Percentiles rank a stretch among this genome's conserved stretches.
These are phyloP conservation scores for Arthrobotrys sphaeroides DNA, from an alignment of 2,329 filamentous ascomycete species.

Conservation along the genomic window DNA sequence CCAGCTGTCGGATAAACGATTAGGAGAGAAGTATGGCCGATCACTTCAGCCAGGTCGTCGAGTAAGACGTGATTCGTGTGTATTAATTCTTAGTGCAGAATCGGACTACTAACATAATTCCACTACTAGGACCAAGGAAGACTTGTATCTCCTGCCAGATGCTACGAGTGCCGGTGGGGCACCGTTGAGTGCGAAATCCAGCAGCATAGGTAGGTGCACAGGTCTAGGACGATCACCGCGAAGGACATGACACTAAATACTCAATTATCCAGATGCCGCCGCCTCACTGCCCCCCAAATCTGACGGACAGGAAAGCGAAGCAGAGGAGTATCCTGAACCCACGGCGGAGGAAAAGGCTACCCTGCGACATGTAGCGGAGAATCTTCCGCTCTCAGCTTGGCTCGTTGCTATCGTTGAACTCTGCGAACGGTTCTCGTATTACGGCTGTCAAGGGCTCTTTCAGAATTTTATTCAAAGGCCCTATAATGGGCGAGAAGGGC, in stretches of 20 bases:
- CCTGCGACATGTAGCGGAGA: conserved; percentile 67
- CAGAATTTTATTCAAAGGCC: conserved; percentile 60
- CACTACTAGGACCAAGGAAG: conserved; percentile 10
- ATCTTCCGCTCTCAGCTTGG: conserved; percentile 68
- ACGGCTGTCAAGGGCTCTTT: conserved; percentile 67
- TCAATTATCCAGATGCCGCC: neutral
- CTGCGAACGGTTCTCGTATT: conserved; percentile 70
- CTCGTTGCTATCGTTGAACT: conserved; percentile 69
- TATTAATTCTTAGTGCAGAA: neutral
- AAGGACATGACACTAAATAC: neutral
- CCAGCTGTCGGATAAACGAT: neutral
- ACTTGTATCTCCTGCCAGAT: neutral
- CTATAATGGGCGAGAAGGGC: conserved; percentile 58
- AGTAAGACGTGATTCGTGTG: neutral
- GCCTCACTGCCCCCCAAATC: neutral
- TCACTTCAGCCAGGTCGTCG: conserved; percentile 7
- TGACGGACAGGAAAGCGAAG: neutral
- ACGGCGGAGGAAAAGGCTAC: conserved; percentile 66
- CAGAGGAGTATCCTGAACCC: conserved; percentile 66
- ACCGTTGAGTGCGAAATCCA: neutral
- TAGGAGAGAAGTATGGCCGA: conserved; percentile 1
- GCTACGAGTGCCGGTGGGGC: neutral
- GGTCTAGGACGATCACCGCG: neutral
- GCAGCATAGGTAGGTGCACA: neutral
- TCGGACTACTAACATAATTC: neutral